phyloP scores from a whole-genome alignment of 495 filamentous ascomycete species.

The Glarea lozoyensis region DNA sequence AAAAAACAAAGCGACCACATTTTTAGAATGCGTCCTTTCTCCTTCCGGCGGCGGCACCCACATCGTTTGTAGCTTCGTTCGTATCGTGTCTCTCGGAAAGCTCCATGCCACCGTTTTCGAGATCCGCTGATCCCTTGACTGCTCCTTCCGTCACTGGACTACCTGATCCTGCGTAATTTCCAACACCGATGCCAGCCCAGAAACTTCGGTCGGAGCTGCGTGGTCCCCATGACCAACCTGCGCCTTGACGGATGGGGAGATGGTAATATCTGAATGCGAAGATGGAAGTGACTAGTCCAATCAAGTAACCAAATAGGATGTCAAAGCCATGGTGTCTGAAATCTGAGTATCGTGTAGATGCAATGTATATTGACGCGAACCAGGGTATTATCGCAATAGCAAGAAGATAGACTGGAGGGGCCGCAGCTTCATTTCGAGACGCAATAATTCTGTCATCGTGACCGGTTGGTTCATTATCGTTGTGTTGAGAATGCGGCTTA shows the following conservation, averaged over 20 bases:
- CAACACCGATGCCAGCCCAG: constrained; percentile 53
- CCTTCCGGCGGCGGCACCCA: constrained; percentile 3
- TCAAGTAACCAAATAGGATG: constrained; percentile 66
- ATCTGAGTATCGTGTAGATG: constrained; percentile 62
- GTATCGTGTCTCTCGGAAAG: not conserved
- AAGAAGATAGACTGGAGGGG: constrained; percentile 60
- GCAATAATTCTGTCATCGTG: constrained; percentile 23
- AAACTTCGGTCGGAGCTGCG: constrained; percentile 43
- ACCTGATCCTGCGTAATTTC: constrained; percentile 29
- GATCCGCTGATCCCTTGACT: not conserved
- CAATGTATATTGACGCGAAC: constrained; percentile 44
- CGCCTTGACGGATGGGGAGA: constrained; percentile 53
- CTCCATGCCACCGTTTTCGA: not conserved
- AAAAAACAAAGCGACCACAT: too few species aligned
- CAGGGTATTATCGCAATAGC: constrained; percentile 56
- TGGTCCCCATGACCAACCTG: constrained; percentile 48
- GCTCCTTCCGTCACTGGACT: not conserved
- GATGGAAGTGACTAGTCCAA: constrained; percentile 43
- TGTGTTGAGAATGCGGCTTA: not conserved
- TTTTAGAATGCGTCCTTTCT: not conserved
- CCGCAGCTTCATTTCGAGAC: constrained; percentile 54
- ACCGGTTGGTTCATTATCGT: constrained; percentile 5
- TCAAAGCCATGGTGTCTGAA: constrained; percentile 86
- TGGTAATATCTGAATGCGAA: constrained; percentile 51
- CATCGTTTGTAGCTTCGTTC: constrained; percentile 7